Percentiles rank a stretch among this genome's conserved stretches.
These are phyloP conservation scores for Perkinsus marinus DNA, from an alignment of 169 alveolate genomes.

Conservation along the genomic window DNA sequence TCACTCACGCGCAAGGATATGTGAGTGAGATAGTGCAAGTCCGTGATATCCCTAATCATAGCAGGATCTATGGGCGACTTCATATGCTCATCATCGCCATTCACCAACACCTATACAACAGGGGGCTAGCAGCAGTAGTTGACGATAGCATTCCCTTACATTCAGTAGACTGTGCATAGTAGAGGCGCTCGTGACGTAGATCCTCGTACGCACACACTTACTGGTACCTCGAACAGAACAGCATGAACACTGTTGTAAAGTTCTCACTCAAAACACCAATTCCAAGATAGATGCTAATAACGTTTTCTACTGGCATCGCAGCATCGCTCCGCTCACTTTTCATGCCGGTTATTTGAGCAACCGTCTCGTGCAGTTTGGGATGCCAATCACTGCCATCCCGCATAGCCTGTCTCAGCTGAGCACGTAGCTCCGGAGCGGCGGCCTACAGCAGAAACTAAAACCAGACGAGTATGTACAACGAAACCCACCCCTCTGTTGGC, in stretches of 20 bases:
- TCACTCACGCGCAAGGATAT: constrained; percentile 56
- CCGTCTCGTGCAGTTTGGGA: background rate
- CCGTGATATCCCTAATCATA: constrained; percentile 35
- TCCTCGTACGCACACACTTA: constrained; percentile 37
- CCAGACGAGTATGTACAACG: background rate
- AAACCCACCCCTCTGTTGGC: background rate
- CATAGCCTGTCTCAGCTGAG: background rate
- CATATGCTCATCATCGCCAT: constrained; percentile 30
- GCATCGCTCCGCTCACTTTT: background rate
- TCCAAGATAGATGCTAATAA: too few relatives aligned
- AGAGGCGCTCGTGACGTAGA: constrained; percentile 73
- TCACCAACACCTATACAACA: constrained; percentile 29
- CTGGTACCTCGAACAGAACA: background rate
- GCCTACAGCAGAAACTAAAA: background rate
- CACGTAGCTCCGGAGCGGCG: background rate
- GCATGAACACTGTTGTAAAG: too few relatives aligned
- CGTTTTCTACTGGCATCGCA: background rate
- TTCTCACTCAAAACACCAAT: too few relatives aligned
- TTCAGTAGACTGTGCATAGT: constrained; percentile 49
- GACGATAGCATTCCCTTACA: constrained; percentile 13
- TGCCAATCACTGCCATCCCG: background rate
- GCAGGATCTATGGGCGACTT: constrained; percentile 30
- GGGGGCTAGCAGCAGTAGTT: background rate
- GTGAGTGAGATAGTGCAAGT: constrained; percentile 59
- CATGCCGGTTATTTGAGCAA: background rate